These are phyloP conservation scores for Phytophthora constricta DNA, from an alignment of 352 stramenopile genomes.

Conservation along the genomic window DNA sequence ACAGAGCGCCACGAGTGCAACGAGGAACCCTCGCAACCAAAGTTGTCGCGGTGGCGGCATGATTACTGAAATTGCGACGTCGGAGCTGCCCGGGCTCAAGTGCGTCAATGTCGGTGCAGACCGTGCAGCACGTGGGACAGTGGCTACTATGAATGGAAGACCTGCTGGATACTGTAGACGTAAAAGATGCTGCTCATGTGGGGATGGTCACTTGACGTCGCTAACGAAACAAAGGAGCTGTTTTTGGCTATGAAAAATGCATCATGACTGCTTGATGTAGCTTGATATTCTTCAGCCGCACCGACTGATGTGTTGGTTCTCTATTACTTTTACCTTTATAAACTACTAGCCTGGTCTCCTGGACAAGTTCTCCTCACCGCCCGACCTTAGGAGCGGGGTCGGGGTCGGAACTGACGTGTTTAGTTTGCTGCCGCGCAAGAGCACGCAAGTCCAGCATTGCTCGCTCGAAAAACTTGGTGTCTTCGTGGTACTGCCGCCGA, in stretches of 20 bases:
- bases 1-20: slow-evolving; percentile 16
- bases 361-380: slow-evolving; percentile 21
- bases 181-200: no score
- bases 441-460: slow-evolving; percentile 49
- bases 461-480: slow-evolving; percentile 63
- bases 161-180: no score
- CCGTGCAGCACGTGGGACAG: neutral
- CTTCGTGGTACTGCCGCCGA: slow-evolving; percentile 54
- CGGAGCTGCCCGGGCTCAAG: neutral
- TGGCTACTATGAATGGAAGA: no score
- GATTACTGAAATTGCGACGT: no score
- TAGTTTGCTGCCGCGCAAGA: slow-evolving; percentile 22
- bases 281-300: no score
- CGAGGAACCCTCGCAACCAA: slow-evolving; percentile 24
- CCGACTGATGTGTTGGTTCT: no score
- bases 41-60: neutral
- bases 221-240: no score
- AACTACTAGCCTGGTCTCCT: slow-evolving; percentile 19
- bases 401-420: slow-evolving; percentile 1
- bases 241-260: no score
- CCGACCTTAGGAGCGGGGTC: slow-evolving; percentile 18
- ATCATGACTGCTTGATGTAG: no score
- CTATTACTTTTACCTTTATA: neutral
- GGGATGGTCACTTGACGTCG: no score
- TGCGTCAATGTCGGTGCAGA: neutral